Conservation (phyloP, 768 basidiomycete species). For the Sporobolomyces roseus region DNA sequence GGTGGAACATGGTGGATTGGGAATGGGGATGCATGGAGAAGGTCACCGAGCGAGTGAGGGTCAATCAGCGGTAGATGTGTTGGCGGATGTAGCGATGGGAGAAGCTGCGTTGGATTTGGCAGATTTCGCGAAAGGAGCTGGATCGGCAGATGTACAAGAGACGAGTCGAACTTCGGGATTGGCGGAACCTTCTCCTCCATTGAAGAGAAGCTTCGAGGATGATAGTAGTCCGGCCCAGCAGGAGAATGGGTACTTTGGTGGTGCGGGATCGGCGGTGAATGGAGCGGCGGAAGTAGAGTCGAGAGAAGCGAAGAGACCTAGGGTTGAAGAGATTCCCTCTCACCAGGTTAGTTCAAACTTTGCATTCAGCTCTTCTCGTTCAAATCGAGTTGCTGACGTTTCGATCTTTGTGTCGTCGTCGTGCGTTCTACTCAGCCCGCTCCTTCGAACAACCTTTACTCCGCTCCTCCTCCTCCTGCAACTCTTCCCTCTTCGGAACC, state of each 20-base stretch:
- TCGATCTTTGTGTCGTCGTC: neutral
- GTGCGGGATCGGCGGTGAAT: neutral
- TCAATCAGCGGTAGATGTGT: slow-evolving; percentile 26
- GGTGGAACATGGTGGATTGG: slow-evolving; percentile 16
- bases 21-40: slow-evolving; percentile 11
- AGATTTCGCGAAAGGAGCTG: slow-evolving; percentile 27
- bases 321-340: slow-evolving; percentile 23
- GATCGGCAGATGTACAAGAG: slow-evolving; percentile 27
- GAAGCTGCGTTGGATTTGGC: slow-evolving; percentile 34
- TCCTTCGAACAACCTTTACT: neutral
- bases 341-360: slow-evolving; percentile 14
- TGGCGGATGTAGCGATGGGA: slow-evolving; percentile 38
- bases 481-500: too few relatives aligned
- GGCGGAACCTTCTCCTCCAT: slow-evolving; percentile 18
- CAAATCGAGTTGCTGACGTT: neutral
- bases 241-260: slow-evolving; percentile 1
- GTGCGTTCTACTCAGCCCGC: neutral
- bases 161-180: neutral
- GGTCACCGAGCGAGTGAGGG: neutral
- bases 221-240: neutral
- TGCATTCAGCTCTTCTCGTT: neutral
- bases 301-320: slow-evolving; percentile 35
- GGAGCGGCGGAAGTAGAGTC: neutral
- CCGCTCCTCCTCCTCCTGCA: neutral
- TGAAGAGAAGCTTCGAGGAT: slow-evolving; percentile 28